These are phyloP conservation scores for Vigna nakashimae DNA, from an alignment of 306 rosid genomes.

Conservation along the genomic window DNA sequence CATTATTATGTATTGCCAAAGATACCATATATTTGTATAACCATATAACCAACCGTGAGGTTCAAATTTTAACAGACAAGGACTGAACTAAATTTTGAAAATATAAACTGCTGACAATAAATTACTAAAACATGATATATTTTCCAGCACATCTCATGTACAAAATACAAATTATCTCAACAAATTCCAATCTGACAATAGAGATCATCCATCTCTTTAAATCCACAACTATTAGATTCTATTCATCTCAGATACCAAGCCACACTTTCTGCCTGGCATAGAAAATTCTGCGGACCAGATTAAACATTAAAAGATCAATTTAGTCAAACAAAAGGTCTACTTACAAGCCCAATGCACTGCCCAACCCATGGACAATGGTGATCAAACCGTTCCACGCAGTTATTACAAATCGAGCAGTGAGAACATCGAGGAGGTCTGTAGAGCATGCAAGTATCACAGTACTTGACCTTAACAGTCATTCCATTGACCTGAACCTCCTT, in stretches of 20 bases:
- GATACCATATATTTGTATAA: slow-evolving; percentile 1
- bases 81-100: slow-evolving; percentile 7
- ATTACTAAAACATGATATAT: neutral
- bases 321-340: slow-evolving; percentile 42
- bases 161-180: slow-evolving; percentile 11
- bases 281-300: neutral
- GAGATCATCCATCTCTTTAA: neutral
- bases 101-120: neutral
- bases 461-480: slow-evolving; percentile 72
- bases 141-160: neutral
- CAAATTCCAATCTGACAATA: neutral
- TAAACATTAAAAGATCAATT: slow-evolving; percentile 11
- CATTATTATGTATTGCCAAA: neutral
- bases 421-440: slow-evolving; percentile 99
- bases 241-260: slow-evolving; percentile 21
- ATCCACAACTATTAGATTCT: slow-evolving; percentile 13
- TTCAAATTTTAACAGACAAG: neutral
- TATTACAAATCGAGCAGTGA: slow-evolving; percentile 97
- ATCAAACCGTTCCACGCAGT: slow-evolving; percentile 93
- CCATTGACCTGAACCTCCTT: slow-evolving; percentile 95
- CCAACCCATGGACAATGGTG: slow-evolving; percentile 99
- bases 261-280: neutral
- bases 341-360: slow-evolving; percentile 96
- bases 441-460: slow-evolving; percentile 99
- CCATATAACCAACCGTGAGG: neutral